Base-by-base conservation (phyloP, 2,329 filamentous ascomycete genomes). In the Ramularia collo-cygni region DNA sequence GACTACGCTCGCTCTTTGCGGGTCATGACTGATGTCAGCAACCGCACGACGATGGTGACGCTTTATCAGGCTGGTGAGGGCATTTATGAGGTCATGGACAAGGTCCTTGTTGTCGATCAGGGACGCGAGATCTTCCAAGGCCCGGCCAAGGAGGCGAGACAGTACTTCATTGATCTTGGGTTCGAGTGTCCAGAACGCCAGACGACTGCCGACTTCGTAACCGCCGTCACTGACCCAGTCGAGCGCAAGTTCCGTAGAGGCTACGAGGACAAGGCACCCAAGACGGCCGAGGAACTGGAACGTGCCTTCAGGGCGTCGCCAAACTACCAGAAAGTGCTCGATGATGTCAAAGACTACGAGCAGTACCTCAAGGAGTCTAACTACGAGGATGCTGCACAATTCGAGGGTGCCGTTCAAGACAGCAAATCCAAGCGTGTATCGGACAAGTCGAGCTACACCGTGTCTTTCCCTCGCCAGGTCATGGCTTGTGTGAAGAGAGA, bases 171-270 rank as follows among this genome's bases (percentile, higher is more conserved):
- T 43, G 68, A 77, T 35, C 67, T 85, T 12, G 81, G 81, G 8
- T 83, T 79, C 58, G 54, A 75, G 35, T 77, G 69, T 43, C 72
- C 74, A 0, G 67, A 75, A 4, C 66, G 76, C 35, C 74, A 81
- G 55, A 89, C 84, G 0, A 88, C 84, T 0, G 77, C 83, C 2
- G 85, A 89, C 58, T 89, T 88, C 64, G 62, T 89, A 31, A 88
- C 84, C 1, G 80, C 82, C 0, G 71, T 87, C 12, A 86, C 83
- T 1, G 85, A 90, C 57, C 76, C 81, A 1, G 76, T 74, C 8
- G 84, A 87, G 54, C 74, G 86, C 26, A 71, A 74, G 12, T 81
- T 88, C 57, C 75, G 81, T 14, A 61, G 69, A 0, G 83, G 81
- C 1, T 80, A 71, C 49, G 79, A 88, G 53, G 67, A 72, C 7